phyloP scores from a whole-genome alignment of 2,329 filamentous ascomycete genomes.

The Ceratocystis harringtonii region DNA sequence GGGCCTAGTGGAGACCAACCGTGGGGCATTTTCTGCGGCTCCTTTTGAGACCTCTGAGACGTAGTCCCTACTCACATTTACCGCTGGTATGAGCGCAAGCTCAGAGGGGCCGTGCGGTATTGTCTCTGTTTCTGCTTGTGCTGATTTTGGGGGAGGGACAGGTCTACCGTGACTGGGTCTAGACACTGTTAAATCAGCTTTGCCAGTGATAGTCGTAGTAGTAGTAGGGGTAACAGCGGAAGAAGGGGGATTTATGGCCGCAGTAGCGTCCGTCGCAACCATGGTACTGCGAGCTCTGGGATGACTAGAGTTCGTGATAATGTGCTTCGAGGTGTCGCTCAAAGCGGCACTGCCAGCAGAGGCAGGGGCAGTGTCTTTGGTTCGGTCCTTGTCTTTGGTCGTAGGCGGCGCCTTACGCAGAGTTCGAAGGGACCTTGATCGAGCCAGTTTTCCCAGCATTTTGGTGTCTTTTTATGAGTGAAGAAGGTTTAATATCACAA shows the following conservation, averaged over 20 bases:
- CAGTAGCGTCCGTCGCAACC: not conserved
- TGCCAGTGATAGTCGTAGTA: not conserved
- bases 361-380: not conserved
- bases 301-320: not conserved
- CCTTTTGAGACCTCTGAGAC: not conserved
- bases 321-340: not conserved
- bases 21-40: not conserved
- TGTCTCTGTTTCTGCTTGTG: conserved; percentile 15
- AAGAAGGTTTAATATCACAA: not conserved
- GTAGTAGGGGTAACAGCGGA: not conserved
- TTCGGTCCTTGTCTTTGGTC: not conserved
- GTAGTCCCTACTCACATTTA: not conserved
- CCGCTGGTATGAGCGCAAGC: not conserved
- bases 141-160: not conserved
- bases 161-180: not conserved
- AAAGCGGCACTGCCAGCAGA: not conserved
- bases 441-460: conserved; percentile 16
- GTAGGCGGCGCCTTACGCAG: conserved; percentile 7
- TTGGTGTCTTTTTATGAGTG: not conserved
- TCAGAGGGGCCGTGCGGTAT: conserved; percentile 13
- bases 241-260: not conserved
- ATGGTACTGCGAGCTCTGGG: not conserved
- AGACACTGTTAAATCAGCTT: not conserved
- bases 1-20: not conserved
- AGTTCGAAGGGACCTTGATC: conserved; percentile 14